Conservation (phyloP, 1,139 yeast genomes). For the Scheffersomyces quercinus region DNA sequence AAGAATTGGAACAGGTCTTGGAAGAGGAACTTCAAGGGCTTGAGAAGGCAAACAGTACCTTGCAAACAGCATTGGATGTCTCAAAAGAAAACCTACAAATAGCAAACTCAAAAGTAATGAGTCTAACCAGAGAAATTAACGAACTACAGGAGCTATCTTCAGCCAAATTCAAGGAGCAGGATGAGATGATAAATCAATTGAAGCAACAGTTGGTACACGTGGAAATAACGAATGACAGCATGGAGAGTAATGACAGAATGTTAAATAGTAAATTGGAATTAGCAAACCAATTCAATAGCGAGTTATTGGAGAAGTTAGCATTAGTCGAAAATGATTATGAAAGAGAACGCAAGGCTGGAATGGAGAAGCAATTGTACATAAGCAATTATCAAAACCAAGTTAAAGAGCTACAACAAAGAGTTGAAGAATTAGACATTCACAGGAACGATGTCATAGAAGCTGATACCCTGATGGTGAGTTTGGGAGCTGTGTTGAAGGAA, state of each 20-base stretch:
- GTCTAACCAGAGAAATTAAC: slow-evolving; percentile 23
- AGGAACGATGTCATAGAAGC: slow-evolving; percentile 10
- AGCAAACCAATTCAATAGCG: slow-evolving; percentile 42
- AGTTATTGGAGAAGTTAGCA: slow-evolving; percentile 43
- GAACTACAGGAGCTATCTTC: slow-evolving; percentile 20
- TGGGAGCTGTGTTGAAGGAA: slow-evolving; percentile 30
- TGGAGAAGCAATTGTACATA: slow-evolving; percentile 34
- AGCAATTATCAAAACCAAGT: slow-evolving; percentile 39
- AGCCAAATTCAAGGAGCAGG: slow-evolving; percentile 18
- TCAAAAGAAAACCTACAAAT: slow-evolving; percentile 15
- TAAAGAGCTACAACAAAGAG: slow-evolving; percentile 19
- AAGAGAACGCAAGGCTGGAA: slow-evolving; percentile 29
- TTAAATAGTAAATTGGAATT: slow-evolving; percentile 31
- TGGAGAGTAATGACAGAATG: slow-evolving; percentile 42
- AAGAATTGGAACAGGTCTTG: slow-evolving; percentile 44
- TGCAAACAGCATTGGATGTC: slow-evolving; percentile 17
- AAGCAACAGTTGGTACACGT: slow-evolving; percentile 37
- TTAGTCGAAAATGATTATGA: slow-evolving; percentile 43
- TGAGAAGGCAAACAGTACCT: slow-evolving; percentile 25
- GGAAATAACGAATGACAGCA: slow-evolving; percentile 43
- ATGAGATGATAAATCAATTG: slow-evolving; percentile 20
- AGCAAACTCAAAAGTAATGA: slow-evolving; percentile 12
- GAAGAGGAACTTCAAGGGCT: slow-evolving; percentile 43
- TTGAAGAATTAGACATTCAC: slow-evolving; percentile 9
- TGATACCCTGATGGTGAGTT: slow-evolving; percentile 31